These are phyloP conservation scores for Phytophthora colocasiae DNA, from an alignment of 352 stramenopile genomes.

Conservation along the genomic window DNA sequence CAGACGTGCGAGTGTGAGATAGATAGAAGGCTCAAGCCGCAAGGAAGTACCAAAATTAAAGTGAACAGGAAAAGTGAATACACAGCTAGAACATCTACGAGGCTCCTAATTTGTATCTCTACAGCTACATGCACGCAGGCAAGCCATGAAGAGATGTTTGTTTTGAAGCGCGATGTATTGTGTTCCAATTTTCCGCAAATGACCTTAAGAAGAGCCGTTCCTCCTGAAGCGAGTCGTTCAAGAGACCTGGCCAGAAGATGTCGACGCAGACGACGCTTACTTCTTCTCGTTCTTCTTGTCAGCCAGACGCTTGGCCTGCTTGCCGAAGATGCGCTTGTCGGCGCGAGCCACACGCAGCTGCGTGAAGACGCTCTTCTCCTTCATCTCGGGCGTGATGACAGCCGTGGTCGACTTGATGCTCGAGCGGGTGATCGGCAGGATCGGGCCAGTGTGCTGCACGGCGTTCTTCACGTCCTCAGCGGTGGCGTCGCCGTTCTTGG, in stretches of 20 bases:
- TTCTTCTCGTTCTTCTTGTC: constrained; percentile 87
- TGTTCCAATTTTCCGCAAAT: constrained; percentile 75
- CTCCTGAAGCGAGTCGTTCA: constrained; percentile 16
- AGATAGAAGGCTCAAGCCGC: neutral
- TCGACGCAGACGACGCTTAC: constrained; percentile 55
- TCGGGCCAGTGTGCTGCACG: constrained; percentile 87
- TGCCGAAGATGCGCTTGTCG: constrained; percentile 87
- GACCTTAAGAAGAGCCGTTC: constrained; percentile 41
- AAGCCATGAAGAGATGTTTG: constrained; percentile 6
- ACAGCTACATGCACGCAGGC: neutral
- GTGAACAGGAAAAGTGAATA: no score
- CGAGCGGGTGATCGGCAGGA: constrained; percentile 84
- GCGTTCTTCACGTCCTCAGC: constrained; percentile 92
- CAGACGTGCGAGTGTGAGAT: constrained; percentile 33
- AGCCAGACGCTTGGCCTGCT: constrained; percentile 90
- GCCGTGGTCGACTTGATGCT: constrained; percentile 79
- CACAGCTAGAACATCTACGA: neutral
- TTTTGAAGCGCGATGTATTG: constrained; percentile 60
- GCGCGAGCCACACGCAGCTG: constrained; percentile 86
- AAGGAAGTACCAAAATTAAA: neutral
- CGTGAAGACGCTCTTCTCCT: constrained; percentile 84
- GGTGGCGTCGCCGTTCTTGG: constrained; percentile 95
- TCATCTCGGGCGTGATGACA: constrained; percentile 90
- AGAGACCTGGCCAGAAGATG: constrained; percentile 31
- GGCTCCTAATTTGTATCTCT: no score